A percentile compares a stretch with the other conserved stretches of the same genome.
Evolutionary conservation across 495 filamentous ascomycete species (phyloP).

Genomic region (Sporormia fimetaria): DNA sequence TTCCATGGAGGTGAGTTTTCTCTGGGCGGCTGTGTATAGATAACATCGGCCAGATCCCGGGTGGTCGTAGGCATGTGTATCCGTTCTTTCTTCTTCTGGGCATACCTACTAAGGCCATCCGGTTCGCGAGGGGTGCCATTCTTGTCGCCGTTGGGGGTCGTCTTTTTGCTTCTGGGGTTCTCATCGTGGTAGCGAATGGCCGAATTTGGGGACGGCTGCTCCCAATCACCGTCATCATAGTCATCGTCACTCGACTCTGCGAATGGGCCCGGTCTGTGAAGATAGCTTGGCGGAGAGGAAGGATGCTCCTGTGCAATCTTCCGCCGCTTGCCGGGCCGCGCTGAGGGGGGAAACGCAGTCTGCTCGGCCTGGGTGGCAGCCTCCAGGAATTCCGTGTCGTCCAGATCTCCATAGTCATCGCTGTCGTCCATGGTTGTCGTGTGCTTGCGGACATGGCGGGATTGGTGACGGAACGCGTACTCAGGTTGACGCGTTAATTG

Average conservation of each 20-base stretch:
- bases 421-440: constrained; percentile 23
- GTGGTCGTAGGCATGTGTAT: constrained; percentile 26
- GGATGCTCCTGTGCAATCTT: constrained; percentile 6
- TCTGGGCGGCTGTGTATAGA: constrained; percentile 28
- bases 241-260: constrained; percentile 1
- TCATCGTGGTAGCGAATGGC: background rate
- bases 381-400: constrained; percentile 28
- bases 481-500: constrained; percentile 6
- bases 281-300: background rate
- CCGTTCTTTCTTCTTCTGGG: constrained; percentile 7
- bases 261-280: constrained; percentile 11
- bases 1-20: constrained; percentile 27
- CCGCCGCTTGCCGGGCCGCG: constrained; percentile 17
- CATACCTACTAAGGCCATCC: background rate
- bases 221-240: constrained; percentile 1
- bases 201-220: background rate
- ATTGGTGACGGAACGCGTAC: background rate
- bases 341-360: constrained; percentile 20
- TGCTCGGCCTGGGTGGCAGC: constrained; percentile 29
- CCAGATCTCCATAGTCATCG: constrained; percentile 30
- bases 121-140: too few relatives aligned
- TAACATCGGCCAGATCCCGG: constrained; percentile 20
- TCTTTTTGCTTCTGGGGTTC: too few relatives aligned
- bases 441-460: background rate
- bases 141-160: too few relatives aligned